A percentile compares a stretch with the other conserved stretches of the same genome.
Evolutionary conservation across 768 basidiomycete species (phyloP).

Genomic region (Mycena alexandri): DNA sequence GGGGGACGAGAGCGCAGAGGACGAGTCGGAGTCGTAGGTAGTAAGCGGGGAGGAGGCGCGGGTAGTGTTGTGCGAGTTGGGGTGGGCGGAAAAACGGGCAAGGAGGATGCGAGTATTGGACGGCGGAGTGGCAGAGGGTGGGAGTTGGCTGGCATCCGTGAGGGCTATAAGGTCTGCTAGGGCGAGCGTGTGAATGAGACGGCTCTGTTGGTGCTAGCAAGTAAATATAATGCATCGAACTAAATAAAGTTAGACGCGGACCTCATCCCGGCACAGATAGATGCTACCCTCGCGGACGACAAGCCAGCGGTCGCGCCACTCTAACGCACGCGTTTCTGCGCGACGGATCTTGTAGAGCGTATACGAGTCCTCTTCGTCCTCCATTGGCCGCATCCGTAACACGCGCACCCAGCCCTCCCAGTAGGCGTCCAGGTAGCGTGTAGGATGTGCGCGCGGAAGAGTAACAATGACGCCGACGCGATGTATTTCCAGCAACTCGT

Average conservation of each 20-base stretch:
- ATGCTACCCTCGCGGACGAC: conserved; percentile 35
- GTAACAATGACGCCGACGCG: conserved; percentile 53
- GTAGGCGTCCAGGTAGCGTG: conserved; percentile 66
- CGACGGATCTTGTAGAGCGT: conserved; percentile 40
- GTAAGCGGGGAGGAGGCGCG: conserved; percentile 26
- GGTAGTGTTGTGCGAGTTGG: conserved; percentile 21
- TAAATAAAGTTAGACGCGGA: conserved; percentile 16
- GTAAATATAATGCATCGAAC: background rate
- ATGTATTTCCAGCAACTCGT: conserved; percentile 82
- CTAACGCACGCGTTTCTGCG: conserved; percentile 47
- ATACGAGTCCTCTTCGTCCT: conserved; percentile 36
- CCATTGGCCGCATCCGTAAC: conserved; percentile 58
- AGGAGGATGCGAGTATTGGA: conserved; percentile 30
- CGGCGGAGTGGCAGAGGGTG: conserved; percentile 16
- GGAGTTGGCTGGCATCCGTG: conserved; percentile 22
- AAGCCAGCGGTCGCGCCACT: conserved; percentile 40
- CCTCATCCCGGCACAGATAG: conserved; percentile 33
- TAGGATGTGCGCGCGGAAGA: conserved; percentile 53
- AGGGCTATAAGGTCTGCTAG: conserved; percentile 32
- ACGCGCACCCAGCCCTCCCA: conserved; percentile 68
- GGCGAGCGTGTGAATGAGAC: conserved; percentile 29
- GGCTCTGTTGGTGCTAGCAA: conserved; percentile 7
- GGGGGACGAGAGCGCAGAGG: conserved; percentile 53
- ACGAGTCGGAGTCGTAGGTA: conserved; percentile 28
- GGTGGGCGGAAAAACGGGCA: conserved; percentile 25